Percentiles rank a stretch among this genome's conserved stretches.
Evolutionary conservation across 495 filamentous ascomycete genomes (phyloP).

Genomic region (Podospora fimiseda): DNA sequence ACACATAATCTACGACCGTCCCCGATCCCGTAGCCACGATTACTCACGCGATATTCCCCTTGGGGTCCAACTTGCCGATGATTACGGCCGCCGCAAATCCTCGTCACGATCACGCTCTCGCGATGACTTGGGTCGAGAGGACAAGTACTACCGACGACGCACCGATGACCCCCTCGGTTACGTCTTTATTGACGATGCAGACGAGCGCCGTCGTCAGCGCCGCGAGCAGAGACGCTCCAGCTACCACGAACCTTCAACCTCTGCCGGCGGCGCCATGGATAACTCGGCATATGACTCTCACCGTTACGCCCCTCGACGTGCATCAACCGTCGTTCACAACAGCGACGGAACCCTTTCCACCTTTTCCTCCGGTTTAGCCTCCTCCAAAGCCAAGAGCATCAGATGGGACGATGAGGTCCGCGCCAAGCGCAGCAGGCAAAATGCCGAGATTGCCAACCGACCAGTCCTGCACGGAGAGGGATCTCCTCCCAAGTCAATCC

Average conservation of each 20-base stretch:
- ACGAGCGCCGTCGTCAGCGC: conserved; percentile 22
- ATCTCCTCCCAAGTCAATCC: conserved; percentile 26
- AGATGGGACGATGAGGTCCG: conserved; percentile 30
- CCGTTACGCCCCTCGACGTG: conserved; percentile 11
- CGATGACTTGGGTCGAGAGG: conserved; percentile 6
- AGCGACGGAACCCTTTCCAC: conserved; percentile 18
- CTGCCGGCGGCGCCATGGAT: background rate
- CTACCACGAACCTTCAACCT: conserved; percentile 12
- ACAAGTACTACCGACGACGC: conserved; percentile 16
- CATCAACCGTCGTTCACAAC: conserved; percentile 23
- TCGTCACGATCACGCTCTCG: conserved; percentile 12
- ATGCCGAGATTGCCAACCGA: conserved; percentile 33
- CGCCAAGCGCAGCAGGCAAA: conserved; percentile 20
- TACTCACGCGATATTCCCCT: conserved; percentile 15
- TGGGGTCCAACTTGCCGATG: conserved; percentile 18
- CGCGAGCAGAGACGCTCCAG: conserved; percentile 18
- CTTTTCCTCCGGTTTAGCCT: conserved; percentile 18
- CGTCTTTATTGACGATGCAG: conserved; percentile 21
- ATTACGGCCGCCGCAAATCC: conserved; percentile 16
- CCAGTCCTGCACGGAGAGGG: conserved; percentile 1
- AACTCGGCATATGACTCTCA: background rate
- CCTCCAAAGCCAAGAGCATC: conserved; percentile 25
- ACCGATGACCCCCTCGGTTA: conserved; percentile 14
- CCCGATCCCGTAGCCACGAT: conserved; percentile 12
- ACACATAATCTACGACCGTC: conserved; percentile 21